phyloP scores from a whole-genome alignment of 805 yeast genomes.

The Candida ipomoeae region DNA sequence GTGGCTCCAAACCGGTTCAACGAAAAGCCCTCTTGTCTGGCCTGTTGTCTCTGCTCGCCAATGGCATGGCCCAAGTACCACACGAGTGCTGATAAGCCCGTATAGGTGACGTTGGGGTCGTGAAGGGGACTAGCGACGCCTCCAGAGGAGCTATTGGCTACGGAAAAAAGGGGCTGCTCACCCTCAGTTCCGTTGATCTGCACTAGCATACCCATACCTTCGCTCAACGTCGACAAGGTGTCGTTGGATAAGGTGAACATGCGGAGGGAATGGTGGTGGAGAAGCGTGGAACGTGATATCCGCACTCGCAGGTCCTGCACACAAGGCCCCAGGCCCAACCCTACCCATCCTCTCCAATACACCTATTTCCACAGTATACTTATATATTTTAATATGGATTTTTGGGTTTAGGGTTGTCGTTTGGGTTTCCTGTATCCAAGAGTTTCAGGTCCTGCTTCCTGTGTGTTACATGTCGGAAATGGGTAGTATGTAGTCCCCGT shows the following conservation, averaged over 20 bases:
- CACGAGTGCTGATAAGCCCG: neutral
- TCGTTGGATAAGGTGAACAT: slow-evolving; percentile 3
- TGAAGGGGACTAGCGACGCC: neutral
- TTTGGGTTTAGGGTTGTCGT: too few relatives aligned
- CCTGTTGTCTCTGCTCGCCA: slow-evolving; percentile 10
- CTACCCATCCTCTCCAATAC: too few relatives aligned
- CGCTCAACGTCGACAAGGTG: neutral
- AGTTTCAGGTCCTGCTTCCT: too few relatives aligned
- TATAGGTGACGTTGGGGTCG: neutral
- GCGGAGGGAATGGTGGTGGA: neutral
- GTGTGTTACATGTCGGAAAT: too few relatives aligned
- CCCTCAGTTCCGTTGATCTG: neutral
- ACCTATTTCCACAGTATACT: too few relatives aligned
- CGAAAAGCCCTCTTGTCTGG: slow-evolving; percentile 7
- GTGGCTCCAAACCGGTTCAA: slow-evolving; percentile 19
- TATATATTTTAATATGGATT: too few relatives aligned
- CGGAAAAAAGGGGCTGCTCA: neutral
- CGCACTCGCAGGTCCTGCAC: neutral
- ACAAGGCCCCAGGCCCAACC: neutral
- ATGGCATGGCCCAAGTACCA: slow-evolving; percentile 13
- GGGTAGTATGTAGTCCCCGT: too few relatives aligned
- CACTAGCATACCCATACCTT: neutral
- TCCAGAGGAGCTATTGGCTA: neutral
- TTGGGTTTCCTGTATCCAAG: neutral
- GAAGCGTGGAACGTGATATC: neutral